phyloP scores from a whole-genome alignment of 805 yeast species.

The Kodamaea kakaduensis region DNA sequence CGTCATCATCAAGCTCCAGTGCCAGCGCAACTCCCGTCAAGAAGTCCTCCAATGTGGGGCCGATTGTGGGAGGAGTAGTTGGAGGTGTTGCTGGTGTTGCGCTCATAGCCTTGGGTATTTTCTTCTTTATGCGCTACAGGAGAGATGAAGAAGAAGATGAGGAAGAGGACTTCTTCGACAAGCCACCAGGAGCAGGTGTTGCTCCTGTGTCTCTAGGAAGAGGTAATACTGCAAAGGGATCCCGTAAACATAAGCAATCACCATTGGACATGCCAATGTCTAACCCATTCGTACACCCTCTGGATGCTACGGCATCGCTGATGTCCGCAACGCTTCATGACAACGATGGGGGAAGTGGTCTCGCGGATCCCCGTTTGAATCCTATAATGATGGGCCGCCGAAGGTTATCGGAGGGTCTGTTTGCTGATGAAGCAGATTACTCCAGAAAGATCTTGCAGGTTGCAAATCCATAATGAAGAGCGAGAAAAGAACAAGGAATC shows the following conservation, averaged over 20 bases:
- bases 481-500: neutral
- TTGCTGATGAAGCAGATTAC: slow-evolving; percentile 83
- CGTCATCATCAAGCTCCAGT: slow-evolving; percentile 2
- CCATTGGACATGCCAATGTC: slow-evolving; percentile 39
- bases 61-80: slow-evolving; percentile 45
- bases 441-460: slow-evolving; percentile 77
- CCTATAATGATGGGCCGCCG: slow-evolving; percentile 80
- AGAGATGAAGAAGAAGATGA: slow-evolving; percentile 50
- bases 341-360: slow-evolving; percentile 6
- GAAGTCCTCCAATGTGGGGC: slow-evolving; percentile 32
- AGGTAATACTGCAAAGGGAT: slow-evolving; percentile 26
- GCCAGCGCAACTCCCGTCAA: slow-evolving; percentile 4
- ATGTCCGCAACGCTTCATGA: slow-evolving; percentile 2
- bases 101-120: slow-evolving; percentile 20
- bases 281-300: slow-evolving; percentile 63
- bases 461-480: slow-evolving; percentile 59
- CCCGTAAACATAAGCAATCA: slow-evolving; percentile 26
- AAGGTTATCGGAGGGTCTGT: slow-evolving; percentile 77
- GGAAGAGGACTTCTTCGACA: slow-evolving; percentile 33
- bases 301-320: slow-evolving; percentile 39
- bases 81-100: slow-evolving; percentile 37
- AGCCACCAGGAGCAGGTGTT: slow-evolving; percentile 12
- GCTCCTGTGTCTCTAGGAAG: slow-evolving; percentile 36
- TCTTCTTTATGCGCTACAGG: slow-evolving; percentile 34
- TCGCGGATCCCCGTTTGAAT: slow-evolving; percentile 61